Evolutionary conservation across 352 stramenopile species (phyloP), one percentile per base, ranked within the genome.

Genomic region (Globisporangium abappressorium): DNA sequence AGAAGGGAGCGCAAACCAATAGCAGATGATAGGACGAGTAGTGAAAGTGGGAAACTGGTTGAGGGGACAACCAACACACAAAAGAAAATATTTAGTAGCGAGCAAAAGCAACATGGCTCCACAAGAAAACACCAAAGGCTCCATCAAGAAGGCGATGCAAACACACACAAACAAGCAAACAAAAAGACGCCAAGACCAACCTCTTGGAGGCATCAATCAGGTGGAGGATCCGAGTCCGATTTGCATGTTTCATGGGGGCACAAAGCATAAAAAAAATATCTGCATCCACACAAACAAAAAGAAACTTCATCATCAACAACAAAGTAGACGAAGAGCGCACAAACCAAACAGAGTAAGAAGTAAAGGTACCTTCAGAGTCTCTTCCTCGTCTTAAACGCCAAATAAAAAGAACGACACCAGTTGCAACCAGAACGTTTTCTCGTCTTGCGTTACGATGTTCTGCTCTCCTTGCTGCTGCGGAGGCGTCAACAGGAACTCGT

Each of bases 351-450:
- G 18, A 41, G 18, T 26, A 51, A 51, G 18, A 24, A 51, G 43
- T 26, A 18, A 26, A 68, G 14, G 26, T 7, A 18, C 24, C 1
- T 15, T 20, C 26, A 14, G 43, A 65, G 30, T 20, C 54, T 57
- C 55, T 61, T 30, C 55, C n/a, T 49, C 55, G 55, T 36, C 5
- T 67, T 66, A 70, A 51, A 49, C 43, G 14, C 75, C 75, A 76
- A 87, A 85, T 24, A 87, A 72, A 72, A 88, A 86, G 62, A 89
- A 89, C 9, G 82, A 87, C 54, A 84, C 74, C 46, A 90, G 57
- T 57, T 83, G 79, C 26, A 87, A 62, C 82, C 82, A 90, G 53
- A 85, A 86, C 3, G 70, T 75, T 43, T 78, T 81, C 41, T 87
- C 66, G 14, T 68, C 59, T 54, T 65, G 43, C n/a, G 57, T 34